Percentiles rank a stretch among this genome's conserved stretches.
phyloP scores from a whole-genome alignment of 2,329 filamentous ascomycete genomes.

The Tolypocladium sp. region DNA sequence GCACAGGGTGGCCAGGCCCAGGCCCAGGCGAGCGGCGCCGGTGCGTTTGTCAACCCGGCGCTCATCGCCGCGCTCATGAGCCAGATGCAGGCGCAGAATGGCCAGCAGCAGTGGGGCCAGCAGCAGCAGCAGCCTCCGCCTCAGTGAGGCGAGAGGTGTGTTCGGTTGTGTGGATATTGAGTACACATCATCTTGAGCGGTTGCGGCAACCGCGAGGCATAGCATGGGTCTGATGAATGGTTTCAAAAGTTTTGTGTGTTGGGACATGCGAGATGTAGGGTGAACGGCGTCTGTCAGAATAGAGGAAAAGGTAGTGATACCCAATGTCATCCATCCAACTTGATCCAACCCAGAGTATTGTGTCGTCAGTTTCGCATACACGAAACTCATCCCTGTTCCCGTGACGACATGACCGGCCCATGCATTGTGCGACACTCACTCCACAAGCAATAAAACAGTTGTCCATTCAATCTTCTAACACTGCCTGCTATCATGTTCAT shows the following conservation, averaged over 20 bases:
- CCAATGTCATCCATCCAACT: not conserved
- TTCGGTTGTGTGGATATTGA: not conserved
- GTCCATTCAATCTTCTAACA: no score
- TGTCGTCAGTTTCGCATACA: no score
- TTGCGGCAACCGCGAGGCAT: not conserved
- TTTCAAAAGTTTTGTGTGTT: not conserved
- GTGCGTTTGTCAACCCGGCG: conserved; percentile 46
- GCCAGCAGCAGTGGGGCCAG: conserved; percentile 17
- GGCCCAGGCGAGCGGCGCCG: conserved; percentile 21
- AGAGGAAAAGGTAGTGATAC: not conserved
- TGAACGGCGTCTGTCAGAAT: not conserved
- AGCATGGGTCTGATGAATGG: not conserved
- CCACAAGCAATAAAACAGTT: no score
- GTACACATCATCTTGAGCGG: not conserved
- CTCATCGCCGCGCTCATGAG: conserved; percentile 43
- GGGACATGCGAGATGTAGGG: not conserved
- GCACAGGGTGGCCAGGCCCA: conserved; percentile 20
- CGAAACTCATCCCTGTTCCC: not conserved
- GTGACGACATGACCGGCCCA: no score
- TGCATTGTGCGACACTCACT: no score
- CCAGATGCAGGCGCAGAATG: conserved; percentile 29
- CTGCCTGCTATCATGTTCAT: not conserved
- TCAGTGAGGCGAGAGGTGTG: not conserved
- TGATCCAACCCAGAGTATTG: not conserved
- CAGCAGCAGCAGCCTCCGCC: conserved; percentile 8